These are phyloP conservation scores for Trichoderma sp. DNA, from an alignment of 2,329 filamentous ascomycete species.

Conservation along the genomic window DNA sequence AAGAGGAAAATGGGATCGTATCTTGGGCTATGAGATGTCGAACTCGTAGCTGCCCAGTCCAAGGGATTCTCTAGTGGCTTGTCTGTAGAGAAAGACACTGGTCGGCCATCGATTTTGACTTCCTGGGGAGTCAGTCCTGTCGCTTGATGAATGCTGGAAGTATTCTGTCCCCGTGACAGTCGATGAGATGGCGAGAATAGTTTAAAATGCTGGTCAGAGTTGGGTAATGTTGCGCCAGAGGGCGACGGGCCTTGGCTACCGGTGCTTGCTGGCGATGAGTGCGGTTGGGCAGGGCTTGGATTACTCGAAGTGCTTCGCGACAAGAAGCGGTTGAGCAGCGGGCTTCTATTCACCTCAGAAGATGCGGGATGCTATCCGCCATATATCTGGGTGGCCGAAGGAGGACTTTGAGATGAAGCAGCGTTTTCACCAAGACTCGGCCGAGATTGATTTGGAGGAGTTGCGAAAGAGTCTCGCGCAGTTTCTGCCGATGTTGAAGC, in stretches of 20 bases:
- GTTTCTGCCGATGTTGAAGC: background rate
- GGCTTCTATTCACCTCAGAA: constrained; percentile 24
- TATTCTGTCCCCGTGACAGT: background rate
- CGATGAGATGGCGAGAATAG: background rate
- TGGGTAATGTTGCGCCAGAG: constrained; percentile 11
- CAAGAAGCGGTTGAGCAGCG: constrained; percentile 10
- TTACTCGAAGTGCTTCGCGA: constrained; percentile 17
- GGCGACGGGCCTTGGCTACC: background rate
- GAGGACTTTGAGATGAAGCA: constrained; percentile 1
- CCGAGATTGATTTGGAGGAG: constrained; percentile 5
- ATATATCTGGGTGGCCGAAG: constrained; percentile 17
- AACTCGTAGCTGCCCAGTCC: constrained; percentile 15
- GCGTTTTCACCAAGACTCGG: background rate
- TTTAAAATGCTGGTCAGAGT: constrained; percentile 20
- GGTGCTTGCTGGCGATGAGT: constrained; percentile 9
- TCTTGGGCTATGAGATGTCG: background rate
- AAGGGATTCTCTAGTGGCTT: background rate
- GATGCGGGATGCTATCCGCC: constrained; percentile 26
- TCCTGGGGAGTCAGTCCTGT: background rate
- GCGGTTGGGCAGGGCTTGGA: background rate
- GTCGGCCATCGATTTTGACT: constrained; percentile 6
- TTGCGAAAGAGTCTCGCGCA: background rate
- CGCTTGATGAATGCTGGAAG: background rate
- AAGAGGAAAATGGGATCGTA: constrained; percentile 1
- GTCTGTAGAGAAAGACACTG: constrained; percentile 10